phyloP scores from a whole-genome alignment of 2,329 filamentous ascomycete species.

The Stagonosporopsis chrysanthemi region DNA sequence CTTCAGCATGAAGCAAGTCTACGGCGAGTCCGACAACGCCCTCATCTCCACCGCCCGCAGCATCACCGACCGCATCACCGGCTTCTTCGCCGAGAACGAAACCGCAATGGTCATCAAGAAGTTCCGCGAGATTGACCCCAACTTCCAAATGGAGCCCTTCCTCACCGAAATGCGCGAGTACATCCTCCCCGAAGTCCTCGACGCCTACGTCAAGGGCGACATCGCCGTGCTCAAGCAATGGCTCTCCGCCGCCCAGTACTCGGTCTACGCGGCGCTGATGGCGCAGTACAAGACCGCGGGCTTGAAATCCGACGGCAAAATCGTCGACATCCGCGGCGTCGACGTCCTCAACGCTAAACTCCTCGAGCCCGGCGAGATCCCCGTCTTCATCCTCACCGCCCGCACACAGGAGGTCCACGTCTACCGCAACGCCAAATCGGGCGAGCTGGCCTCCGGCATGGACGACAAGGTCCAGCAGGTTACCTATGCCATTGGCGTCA shows the following conservation, averaged over 20 bases:
- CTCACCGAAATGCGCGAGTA: conserved; percentile 95
- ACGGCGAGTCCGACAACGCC: conserved; percentile 97
- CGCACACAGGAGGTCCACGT: conserved; percentile 98
- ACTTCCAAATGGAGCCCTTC: conserved; percentile 94
- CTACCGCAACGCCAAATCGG: conserved; percentile 89
- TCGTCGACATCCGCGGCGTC: conserved; percentile 93
- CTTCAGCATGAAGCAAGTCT: conserved; percentile 84
- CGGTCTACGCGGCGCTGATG: conserved; percentile 94
- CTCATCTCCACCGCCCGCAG: conserved; percentile 90
- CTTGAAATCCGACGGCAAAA: conserved; percentile 91
- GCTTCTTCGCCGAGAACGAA: conserved; percentile 98
- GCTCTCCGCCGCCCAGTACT: conserved; percentile 95
- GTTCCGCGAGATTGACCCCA: conserved; percentile 93
- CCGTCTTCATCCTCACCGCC: conserved; percentile 96
- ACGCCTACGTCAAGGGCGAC: conserved; percentile 98
- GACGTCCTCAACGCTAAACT: conserved; percentile 84
- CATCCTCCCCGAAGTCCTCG: conserved; percentile 94
- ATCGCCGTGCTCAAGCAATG: conserved; percentile 88
- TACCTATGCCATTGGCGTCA: conserved; percentile 97
- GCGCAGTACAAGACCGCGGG: conserved; percentile 95
- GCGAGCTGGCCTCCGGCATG: conserved; percentile 92
- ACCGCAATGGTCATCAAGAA: conserved; percentile 98
- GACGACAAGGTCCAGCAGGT: conserved; percentile 98
- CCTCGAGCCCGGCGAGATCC: conserved; percentile 84
- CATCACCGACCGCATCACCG: conserved; percentile 90